A percentile compares a stretch with the other conserved stretches of the same genome.
Conservation (phyloP, 345 rosid genomes). For the Anacardium occidentale region DNA sequence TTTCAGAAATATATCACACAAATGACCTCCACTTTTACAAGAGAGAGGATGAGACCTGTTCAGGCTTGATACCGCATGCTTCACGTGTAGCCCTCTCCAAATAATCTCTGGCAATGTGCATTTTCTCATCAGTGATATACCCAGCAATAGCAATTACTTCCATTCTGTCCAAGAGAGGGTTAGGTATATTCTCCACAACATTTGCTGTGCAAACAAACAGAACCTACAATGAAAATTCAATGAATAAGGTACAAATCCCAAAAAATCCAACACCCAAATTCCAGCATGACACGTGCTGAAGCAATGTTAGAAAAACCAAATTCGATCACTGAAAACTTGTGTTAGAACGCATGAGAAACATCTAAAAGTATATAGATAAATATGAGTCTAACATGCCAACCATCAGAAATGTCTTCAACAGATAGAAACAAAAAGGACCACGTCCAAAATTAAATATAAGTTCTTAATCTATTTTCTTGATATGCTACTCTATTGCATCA, state of each 20-base stretch:
- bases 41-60: slow-evolving; percentile 52
- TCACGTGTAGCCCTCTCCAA: slow-evolving; percentile 82
- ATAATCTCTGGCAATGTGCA: slow-evolving; percentile 97
- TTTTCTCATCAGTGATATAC: slow-evolving; percentile 95
- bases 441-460: not conserved
- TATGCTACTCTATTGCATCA: not conserved
- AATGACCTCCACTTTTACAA: not conserved
- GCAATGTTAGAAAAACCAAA: not conserved
- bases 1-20: not conserved
- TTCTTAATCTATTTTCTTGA: slow-evolving; percentile 2
- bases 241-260: slow-evolving; percentile 16
- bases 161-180: slow-evolving; percentile 97
- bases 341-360: not conserved
- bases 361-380: not conserved
- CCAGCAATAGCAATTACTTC: slow-evolving; percentile 98
- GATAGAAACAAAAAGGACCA: not conserved
- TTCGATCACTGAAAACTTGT: not conserved
- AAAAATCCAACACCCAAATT: not conserved
- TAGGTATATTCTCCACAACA: slow-evolving; percentile 89
- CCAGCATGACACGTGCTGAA: not conserved
- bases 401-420: not conserved
- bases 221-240: slow-evolving; percentile 52
- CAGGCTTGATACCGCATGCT: slow-evolving; percentile 90
- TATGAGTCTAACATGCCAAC: not conserved
- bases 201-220: slow-evolving; percentile 99